Percentiles rank a stretch among this genome's conserved stretches.
phyloP scores from a whole-genome alignment of 1,139 yeast species.

The Hansenula sp. region DNA sequence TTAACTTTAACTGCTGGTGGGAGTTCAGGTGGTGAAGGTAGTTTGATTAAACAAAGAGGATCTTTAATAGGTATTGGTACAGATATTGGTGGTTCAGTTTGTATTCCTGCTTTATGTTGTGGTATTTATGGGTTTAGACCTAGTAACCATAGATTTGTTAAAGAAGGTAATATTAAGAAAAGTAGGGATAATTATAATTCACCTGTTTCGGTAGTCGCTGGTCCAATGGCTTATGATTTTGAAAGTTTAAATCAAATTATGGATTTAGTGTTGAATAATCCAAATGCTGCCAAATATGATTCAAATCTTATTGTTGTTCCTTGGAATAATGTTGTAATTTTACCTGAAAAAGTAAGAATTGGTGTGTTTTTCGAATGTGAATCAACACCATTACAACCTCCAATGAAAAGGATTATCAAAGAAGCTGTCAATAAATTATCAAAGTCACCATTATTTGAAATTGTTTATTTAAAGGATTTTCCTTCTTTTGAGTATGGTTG shows the following conservation, averaged over 20 bases:
- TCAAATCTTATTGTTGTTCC: constrained; percentile 42
- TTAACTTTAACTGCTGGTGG: constrained; percentile 53
- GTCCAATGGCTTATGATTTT: constrained; percentile 53
- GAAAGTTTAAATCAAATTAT: constrained; percentile 61
- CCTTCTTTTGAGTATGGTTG: constrained; percentile 39
- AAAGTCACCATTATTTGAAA: constrained; percentile 33
- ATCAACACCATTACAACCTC: constrained; percentile 45
- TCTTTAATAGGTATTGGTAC: constrained; percentile 64
- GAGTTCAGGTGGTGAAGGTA: constrained; percentile 72
- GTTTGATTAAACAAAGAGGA: constrained; percentile 56
- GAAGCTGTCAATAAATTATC: constrained; percentile 32
- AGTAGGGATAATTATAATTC: constrained; percentile 47
- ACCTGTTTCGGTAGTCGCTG: constrained; percentile 45
- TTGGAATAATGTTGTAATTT: constrained; percentile 45
- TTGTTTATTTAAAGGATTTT: constrained; percentile 44
- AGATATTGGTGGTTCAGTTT: constrained; percentile 72
- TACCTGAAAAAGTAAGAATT: constrained; percentile 32
- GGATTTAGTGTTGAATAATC: constrained; percentile 49
- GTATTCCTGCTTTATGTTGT: constrained; percentile 49
- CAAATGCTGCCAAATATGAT: constrained; percentile 52
- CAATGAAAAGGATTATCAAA: constrained; percentile 40
- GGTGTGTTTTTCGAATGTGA: constrained; percentile 39
- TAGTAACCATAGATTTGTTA: constrained; percentile 42
- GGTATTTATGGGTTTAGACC: constrained; percentile 66
- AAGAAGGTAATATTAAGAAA: constrained; percentile 50